Conservation (phyloP, 306 rosid genomes). For the Cucurbita maxima region DNA sequence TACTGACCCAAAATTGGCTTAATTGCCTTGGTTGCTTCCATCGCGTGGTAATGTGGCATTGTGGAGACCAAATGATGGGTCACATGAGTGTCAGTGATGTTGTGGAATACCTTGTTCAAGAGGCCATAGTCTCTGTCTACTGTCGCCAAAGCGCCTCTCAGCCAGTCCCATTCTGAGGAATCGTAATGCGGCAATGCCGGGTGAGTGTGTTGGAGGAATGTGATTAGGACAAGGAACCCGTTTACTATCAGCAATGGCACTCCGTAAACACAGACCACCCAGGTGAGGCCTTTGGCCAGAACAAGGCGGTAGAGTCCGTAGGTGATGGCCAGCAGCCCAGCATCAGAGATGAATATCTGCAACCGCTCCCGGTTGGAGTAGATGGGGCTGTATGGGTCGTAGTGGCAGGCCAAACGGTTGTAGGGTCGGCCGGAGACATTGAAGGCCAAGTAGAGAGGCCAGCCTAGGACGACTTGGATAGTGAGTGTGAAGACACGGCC, state of each 20-base stretch:
- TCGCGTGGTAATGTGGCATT: constrained; percentile 80
- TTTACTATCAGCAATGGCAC: constrained; percentile 69
- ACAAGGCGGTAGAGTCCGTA: constrained; percentile 47
- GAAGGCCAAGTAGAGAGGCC: constrained; percentile 70
- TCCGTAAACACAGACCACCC: constrained; percentile 70
- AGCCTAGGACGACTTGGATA: constrained; percentile 41
- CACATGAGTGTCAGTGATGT: constrained; percentile 90
- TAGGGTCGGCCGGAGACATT: constrained; percentile 59
- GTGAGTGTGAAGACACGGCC: constrained; percentile 48
- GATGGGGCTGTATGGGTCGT: constrained; percentile 64
- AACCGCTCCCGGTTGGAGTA: constrained; percentile 52
- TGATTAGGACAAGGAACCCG: constrained; percentile 70
- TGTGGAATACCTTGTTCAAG: constrained; percentile 83
- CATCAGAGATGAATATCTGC: constrained; percentile 57
- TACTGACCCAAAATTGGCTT: constrained; percentile 58
- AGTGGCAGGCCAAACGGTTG: constrained; percentile 64
- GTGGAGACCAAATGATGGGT: constrained; percentile 90
- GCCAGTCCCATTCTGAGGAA: constrained; percentile 89
- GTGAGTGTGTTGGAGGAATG: constrained; percentile 92
- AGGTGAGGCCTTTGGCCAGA: constrained; percentile 53
- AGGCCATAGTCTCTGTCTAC: constrained; percentile 85
- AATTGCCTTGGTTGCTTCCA: constrained; percentile 81
- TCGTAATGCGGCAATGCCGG: constrained; percentile 78
- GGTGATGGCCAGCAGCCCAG: constrained; percentile 25
- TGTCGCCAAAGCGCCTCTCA: constrained; percentile 84